A percentile compares a stretch with the other conserved stretches of the same genome.
Evolutionary conservation across 257 asterid species (phyloP).

Genomic region (Solanum chilense): DNA sequence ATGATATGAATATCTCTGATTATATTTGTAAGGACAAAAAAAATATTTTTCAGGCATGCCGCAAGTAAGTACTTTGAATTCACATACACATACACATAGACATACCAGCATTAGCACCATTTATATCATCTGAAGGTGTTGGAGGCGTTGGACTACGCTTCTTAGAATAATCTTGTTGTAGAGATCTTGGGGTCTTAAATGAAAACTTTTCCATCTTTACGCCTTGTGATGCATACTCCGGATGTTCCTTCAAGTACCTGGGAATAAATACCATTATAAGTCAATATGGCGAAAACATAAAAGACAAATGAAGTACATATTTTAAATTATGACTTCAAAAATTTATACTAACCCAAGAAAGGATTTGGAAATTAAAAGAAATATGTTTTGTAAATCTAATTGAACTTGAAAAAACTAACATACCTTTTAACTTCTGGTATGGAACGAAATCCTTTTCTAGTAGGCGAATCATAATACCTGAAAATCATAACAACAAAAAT

Average conservation of each 20-base stretch:
- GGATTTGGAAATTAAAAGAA: not conserved
- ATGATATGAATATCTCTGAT: too few relatives aligned
- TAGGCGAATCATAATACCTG: constrained; percentile 68
- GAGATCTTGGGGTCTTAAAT: constrained; percentile 72
- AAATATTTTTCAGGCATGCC: not conserved
- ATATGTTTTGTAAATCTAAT: not conserved
- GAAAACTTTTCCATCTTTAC: constrained; percentile 46
- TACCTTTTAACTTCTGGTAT: constrained; percentile 55
- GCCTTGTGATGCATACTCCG: constrained; percentile 35
- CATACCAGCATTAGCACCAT: constrained; percentile 29
- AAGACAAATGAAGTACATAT: not conserved
- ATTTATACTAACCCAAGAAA: not conserved
- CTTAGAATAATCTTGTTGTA: constrained; percentile 52
- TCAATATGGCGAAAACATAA: not conserved
- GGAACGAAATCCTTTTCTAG: constrained; percentile 64
- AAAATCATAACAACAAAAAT: constrained; percentile 2
- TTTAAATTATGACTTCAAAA: not conserved
- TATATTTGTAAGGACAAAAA: too few relatives aligned
- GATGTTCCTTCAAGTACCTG: constrained; percentile 58
- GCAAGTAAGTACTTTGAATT: not conserved
- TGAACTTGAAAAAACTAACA: not conserved
- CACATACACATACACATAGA: not conserved
- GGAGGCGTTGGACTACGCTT: constrained; percentile 35
- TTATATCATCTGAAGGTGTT: constrained; percentile 12
- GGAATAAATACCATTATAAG: constrained; percentile 5